Evolutionary conservation across 306 rosid genomes (phyloP), one percentile per base, ranked within the genome.

Genomic region (Cucurbita ficifolia): DNA sequence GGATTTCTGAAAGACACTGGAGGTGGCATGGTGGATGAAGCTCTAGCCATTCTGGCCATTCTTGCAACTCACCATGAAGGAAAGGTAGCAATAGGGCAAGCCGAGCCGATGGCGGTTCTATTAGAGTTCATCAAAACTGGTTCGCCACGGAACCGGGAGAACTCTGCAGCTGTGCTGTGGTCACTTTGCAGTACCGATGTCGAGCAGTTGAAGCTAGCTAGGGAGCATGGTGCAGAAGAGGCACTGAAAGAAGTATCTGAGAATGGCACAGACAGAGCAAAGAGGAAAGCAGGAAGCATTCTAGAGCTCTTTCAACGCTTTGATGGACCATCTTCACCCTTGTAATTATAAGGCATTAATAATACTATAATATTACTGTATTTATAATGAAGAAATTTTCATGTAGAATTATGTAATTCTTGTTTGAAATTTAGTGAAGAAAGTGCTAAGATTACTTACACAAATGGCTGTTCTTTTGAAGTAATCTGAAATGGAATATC

Each of bases 21-120:
- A n/a, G 91, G 92, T 51, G 96, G 99, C 36, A 95, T 95, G 99
- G 92, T 89, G 10, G 97, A 95, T 45, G 97, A 95, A 81, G 92
- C 99, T 24, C 90, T 95, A 14, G 99, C 99, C 45, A 91, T 95
- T 77, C 69, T 95, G 76, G 96, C 99, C 17, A 88, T 95, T 74
- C 96, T 95, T 73, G 87, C 92, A 13, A 86, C 92, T 84, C 97
- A 95, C 82, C 85, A 53, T 12, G 99, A 95, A 87, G 99, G 96
- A 11, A 89, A 87, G 49, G 11, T 50, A 4, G 96, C 90, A 33
- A 89, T 95, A 49, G 79, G 85, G 69, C 91, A 85, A 73, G 96
- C 89, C 0, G 90, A 82, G 72, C 87, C 99, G 8, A 88, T 89
- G 63, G 87, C 89, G 18, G 75, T 76, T 74, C 83, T 95, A n/a